Conservation (phyloP, 352 stramenopile species). For the Phytopythium montanum region DNA sequence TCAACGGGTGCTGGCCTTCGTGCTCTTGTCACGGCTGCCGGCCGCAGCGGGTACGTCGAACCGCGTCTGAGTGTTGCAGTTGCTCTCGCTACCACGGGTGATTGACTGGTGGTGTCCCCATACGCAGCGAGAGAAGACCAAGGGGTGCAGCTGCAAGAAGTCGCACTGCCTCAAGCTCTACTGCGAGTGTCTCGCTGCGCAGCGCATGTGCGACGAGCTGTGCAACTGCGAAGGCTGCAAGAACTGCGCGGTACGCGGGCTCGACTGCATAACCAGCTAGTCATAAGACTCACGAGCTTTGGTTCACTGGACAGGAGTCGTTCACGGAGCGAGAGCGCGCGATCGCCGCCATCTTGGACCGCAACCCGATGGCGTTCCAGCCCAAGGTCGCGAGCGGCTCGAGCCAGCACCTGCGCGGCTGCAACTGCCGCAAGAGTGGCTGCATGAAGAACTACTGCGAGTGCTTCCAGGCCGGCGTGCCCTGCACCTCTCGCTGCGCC, state of each 20-base stretch:
- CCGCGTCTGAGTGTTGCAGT: no score
- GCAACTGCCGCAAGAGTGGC: constrained; percentile 94
- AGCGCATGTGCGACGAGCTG: constrained; percentile 61
- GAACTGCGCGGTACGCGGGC: constrained; percentile 33
- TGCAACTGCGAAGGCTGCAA: constrained; percentile 86
- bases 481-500: constrained; percentile 79
- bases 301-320: constrained; percentile 23
- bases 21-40: constrained; percentile 47
- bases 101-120: neutral
- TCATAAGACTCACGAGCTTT: neutral
- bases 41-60: constrained; percentile 7
- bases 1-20: constrained; percentile 26
- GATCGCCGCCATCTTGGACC: constrained; percentile 86
- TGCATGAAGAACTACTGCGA: constrained; percentile 99
- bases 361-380: constrained; percentile 94
- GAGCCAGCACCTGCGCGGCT: constrained; percentile 89
- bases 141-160: constrained; percentile 96
- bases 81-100: neutral
- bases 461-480: constrained; percentile 90
- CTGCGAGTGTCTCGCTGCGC: constrained; percentile 76
- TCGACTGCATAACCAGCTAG: no score
- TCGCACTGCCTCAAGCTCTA: constrained; percentile 97
- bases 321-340: constrained; percentile 64
- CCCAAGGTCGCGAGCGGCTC: constrained; percentile 89
- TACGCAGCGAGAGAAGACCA: constrained; percentile 34